Percentiles rank a stretch among this genome's conserved stretches.
These are phyloP conservation scores for Recurvomyces mirabilis DNA, from an alignment of 495 filamentous ascomycete species.

Conservation along the genomic window DNA sequence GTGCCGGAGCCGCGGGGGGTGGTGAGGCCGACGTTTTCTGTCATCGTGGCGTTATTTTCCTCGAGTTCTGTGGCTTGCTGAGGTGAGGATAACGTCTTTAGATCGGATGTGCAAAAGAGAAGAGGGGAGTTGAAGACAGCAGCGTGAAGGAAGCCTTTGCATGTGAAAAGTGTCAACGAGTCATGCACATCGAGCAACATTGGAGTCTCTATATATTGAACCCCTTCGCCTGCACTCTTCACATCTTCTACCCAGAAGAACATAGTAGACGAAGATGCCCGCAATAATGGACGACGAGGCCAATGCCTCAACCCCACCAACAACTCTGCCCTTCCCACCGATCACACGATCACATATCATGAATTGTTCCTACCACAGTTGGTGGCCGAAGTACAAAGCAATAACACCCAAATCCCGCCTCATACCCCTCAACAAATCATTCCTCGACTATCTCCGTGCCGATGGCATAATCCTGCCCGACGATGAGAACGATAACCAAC, in stretches of 20 bases:
- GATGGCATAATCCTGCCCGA: slow-evolving; percentile 81
- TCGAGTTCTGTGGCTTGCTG: background rate
- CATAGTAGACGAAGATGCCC: slow-evolving; percentile 5
- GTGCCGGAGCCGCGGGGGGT: slow-evolving; percentile 93
- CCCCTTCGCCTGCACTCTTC: background rate
- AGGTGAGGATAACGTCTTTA: too few species aligned
- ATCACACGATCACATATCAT: slow-evolving; percentile 76
- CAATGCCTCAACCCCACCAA: background rate
- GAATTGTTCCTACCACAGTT: slow-evolving; percentile 85
- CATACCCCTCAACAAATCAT: slow-evolving; percentile 61
- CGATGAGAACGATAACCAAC: slow-evolving; percentile 38
- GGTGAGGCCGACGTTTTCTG: slow-evolving; percentile 92
- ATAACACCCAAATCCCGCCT: slow-evolving; percentile 74
- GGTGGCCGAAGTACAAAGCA: slow-evolving; percentile 76
- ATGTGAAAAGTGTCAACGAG: background rate
- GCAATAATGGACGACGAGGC: slow-evolving; percentile 6
- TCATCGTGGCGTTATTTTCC: slow-evolving; percentile 62
- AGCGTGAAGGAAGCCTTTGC: background rate
- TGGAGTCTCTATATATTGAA: background rate
- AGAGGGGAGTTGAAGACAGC: background rate
- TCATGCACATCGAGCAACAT: background rate
- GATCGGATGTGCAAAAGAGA: background rate
- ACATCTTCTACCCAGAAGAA: background rate
- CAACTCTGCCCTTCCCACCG: slow-evolving; percentile 60
- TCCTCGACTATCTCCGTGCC: slow-evolving; percentile 77